Conservation (phyloP, 352 stramenopile genomes). For the Bremia lactucae region DNA sequence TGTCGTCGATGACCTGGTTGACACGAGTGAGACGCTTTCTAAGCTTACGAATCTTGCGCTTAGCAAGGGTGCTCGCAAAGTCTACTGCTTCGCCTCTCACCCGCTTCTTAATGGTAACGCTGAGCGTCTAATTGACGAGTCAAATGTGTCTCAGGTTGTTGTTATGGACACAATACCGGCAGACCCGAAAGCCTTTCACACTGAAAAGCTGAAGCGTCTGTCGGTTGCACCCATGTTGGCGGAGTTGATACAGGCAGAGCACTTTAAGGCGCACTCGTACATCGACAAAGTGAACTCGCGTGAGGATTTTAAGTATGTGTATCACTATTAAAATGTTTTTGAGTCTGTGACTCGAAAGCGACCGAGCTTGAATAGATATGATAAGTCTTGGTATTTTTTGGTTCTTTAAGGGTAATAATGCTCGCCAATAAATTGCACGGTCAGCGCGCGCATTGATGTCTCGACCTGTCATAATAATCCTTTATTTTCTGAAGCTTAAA, state of each 20-base stretch:
- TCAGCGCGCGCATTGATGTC: no score
- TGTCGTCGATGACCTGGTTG: conserved; percentile 88
- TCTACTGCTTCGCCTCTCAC: conserved; percentile 88
- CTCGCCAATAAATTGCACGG: no score
- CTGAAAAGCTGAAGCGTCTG: conserved; percentile 82
- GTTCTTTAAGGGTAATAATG: no score
- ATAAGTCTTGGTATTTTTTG: no score
- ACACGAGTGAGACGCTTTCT: conserved; percentile 74
- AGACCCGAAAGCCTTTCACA: conserved; percentile 43
- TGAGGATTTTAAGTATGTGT: conserved; percentile 81
- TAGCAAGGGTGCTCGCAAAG: conserved; percentile 72
- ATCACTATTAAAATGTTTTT: conserved; percentile 52
- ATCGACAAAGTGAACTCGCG: conserved; percentile 77
- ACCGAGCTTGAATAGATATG: conserved; percentile 14
- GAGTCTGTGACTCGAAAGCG: conserved; percentile 2
- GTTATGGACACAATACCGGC: conserved; percentile 86
- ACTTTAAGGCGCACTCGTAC: conserved; percentile 86
- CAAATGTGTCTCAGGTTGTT: conserved; percentile 73
- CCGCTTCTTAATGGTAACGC: conserved; percentile 82
- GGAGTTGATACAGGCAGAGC: conserved; percentile 85
- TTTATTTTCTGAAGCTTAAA: no score
- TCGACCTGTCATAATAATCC: no score
- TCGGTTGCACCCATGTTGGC: conserved; percentile 83
- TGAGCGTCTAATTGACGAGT: conserved; percentile 78
- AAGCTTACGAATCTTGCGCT: conserved; percentile 78